Conservation (phyloP, 2,329 filamentous ascomycete species). For the Penicillium sp. region DNA sequence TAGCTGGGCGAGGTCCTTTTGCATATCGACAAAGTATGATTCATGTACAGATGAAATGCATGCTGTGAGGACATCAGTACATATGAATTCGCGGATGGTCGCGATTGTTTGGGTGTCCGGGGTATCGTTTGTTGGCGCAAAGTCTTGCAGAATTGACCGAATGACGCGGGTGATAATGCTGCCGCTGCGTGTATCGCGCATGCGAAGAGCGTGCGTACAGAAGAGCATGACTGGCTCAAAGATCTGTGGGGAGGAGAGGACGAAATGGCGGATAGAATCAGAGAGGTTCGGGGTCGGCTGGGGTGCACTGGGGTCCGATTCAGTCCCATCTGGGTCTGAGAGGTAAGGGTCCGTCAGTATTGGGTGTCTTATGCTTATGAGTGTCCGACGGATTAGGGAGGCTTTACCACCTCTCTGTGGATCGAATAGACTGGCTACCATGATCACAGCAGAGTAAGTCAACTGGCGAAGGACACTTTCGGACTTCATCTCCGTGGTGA, state of each 20-base stretch:
- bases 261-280: conserved; percentile 69
- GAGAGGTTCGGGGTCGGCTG: conserved; percentile 52
- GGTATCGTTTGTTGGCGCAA: conserved; percentile 51
- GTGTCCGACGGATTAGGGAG: not conserved
- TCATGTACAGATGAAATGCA: conserved; percentile 90
- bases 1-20: conserved; percentile 83
- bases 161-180: conserved; percentile 84
- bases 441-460: conserved; percentile 86
- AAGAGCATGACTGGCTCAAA: conserved; percentile 89
- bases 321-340: conserved; percentile 39
- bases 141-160: conserved; percentile 78
- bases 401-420: conserved; percentile 62
- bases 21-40: conserved; percentile 92
- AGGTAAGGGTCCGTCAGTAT: conserved; percentile 5
- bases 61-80: conserved; percentile 81
- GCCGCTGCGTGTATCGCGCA: conserved; percentile 86
- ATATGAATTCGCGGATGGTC: conserved; percentile 85
- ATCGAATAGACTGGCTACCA: conserved; percentile 86
- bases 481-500: conserved; percentile 96
- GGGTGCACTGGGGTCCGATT: conserved; percentile 35
- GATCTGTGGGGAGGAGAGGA: conserved; percentile 72
- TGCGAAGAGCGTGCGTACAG: conserved; percentile 83
- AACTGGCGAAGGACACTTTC: conserved; percentile 93
- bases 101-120: conserved; percentile 54
- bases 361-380: not conserved